A percentile compares a stretch with the other conserved stretches of the same genome.
phyloP scores from a whole-genome alignment of 306 rosid genomes.

The Pterocarpus macrocarpus region DNA sequence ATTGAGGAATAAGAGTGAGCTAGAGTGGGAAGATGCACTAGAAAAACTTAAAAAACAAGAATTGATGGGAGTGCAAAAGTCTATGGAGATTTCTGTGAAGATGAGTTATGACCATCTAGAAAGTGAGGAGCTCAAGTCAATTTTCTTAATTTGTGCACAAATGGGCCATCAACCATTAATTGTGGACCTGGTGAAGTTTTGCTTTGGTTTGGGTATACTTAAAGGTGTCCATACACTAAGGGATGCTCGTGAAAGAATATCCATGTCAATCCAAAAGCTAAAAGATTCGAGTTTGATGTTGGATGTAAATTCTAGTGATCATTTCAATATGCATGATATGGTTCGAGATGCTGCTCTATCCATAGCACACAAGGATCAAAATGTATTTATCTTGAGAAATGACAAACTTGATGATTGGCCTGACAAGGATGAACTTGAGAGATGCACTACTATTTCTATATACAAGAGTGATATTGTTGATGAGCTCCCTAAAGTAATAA shows the following conservation, averaged over 20 bases:
- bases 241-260: neutral
- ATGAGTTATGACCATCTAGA: constrained; percentile 22
- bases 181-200: constrained; percentile 20
- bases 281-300: neutral
- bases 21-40: neutral
- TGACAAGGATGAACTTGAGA: neutral
- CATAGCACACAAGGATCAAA: constrained; percentile 16
- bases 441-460: neutral
- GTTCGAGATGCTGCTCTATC: constrained; percentile 25
- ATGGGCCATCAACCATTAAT: constrained; percentile 10
- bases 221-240: neutral
- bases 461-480: constrained; percentile 10
- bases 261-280: neutral
- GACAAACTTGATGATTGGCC: neutral
- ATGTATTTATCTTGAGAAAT: constrained; percentile 15
- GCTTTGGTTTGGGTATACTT: constrained; percentile 15
- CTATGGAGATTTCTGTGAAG: neutral
- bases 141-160: constrained; percentile 30
- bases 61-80: neutral
- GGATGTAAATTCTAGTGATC: neutral
- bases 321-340: constrained; percentile 21
- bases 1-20: neutral
- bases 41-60: neutral
- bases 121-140: constrained; percentile 3
- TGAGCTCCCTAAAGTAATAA: neutral